Evolutionary conservation across 805 yeast species (phyloP).

Genomic region (Myxozyma udenii): DNA sequence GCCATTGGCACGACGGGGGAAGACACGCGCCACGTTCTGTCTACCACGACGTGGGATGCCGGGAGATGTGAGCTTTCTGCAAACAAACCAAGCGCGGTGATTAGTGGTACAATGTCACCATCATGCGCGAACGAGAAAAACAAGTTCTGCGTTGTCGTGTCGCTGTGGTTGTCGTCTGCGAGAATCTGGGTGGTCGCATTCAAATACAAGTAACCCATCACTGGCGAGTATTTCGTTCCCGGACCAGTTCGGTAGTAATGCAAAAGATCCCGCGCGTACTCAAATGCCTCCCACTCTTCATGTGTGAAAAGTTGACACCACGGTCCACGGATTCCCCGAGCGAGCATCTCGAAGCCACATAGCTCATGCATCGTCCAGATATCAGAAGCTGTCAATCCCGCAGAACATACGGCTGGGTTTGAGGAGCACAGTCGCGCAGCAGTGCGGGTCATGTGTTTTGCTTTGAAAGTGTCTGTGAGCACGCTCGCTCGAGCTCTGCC

Average conservation of each 20-base stretch:
- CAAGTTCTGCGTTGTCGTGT: slow-evolving; percentile 30
- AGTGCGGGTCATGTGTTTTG: slow-evolving; percentile 6
- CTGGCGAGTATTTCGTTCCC: slow-evolving; percentile 29
- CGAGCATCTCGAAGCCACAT: slow-evolving; percentile 27
- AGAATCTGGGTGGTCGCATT: slow-evolving; percentile 50
- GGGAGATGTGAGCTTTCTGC: slow-evolving; percentile 27
- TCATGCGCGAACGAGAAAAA: slow-evolving; percentile 47
- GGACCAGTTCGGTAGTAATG: slow-evolving; percentile 34
- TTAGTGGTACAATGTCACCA: slow-evolving; percentile 52
- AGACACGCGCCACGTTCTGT: slow-evolving; percentile 21
- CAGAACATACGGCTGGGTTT: background rate
- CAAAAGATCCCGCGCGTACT: slow-evolving; percentile 26
- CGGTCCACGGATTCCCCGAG: slow-evolving; percentile 15
- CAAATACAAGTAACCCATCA: slow-evolving; percentile 48
- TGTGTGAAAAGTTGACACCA: slow-evolving; percentile 24
- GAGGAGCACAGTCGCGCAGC: slow-evolving; percentile 13
- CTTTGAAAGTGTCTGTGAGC: slow-evolving; percentile 6
- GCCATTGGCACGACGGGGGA: slow-evolving; percentile 31
- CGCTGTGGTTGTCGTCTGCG: slow-evolving; percentile 36
- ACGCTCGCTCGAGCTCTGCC: slow-evolving; percentile 12
- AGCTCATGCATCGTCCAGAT: slow-evolving; percentile 29
- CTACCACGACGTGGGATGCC: slow-evolving; percentile 8
- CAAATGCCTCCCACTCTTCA: slow-evolving; percentile 26
- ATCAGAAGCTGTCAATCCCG: slow-evolving; percentile 12
- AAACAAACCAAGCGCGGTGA: slow-evolving; percentile 47